These are phyloP conservation scores for Vanrija sp. DNA, from an alignment of 1,284 basidiomycete species.

Conservation along the genomic window DNA sequence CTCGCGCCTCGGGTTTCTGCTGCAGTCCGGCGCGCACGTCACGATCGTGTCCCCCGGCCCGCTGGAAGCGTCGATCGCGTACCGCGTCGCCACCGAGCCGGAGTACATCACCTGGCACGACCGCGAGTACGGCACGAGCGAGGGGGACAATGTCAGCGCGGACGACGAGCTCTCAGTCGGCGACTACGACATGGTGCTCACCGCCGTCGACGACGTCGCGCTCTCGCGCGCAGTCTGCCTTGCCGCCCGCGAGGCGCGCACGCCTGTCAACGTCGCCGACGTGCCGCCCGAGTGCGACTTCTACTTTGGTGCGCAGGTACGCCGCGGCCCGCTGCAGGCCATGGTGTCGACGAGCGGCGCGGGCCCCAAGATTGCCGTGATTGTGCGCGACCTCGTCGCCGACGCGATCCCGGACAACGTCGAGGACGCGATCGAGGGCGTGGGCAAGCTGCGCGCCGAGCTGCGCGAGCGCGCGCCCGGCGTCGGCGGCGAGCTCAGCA, in stretches of 20 bases:
- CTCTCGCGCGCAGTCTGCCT: slow-evolving; percentile 66
- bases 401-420: slow-evolving; percentile 65
- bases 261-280: slow-evolving; percentile 95
- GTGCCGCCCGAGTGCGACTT: slow-evolving; percentile 95
- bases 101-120: slow-evolving; percentile 67
- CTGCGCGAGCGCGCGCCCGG: slow-evolving; percentile 52
- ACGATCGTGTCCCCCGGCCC: slow-evolving; percentile 49
- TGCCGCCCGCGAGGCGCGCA: slow-evolving; percentile 63
- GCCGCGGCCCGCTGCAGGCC: slow-evolving; percentile 75
- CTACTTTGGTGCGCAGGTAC: slow-evolving; percentile 93
- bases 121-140: slow-evolving; percentile 56
- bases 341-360: slow-evolving; percentile 81
- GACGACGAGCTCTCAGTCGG: slow-evolving; percentile 33
- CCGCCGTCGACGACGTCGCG: slow-evolving; percentile 82
- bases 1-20: slow-evolving; percentile 52
- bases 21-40: slow-evolving; percentile 49
- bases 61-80: slow-evolving; percentile 52
- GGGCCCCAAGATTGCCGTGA: slow-evolving; percentile 83
- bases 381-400: slow-evolving; percentile 73
- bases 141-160: slow-evolving; percentile 14
- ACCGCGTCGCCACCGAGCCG: slow-evolving; percentile 48
- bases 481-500: slow-evolving; percentile 53
- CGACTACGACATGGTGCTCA: slow-evolving; percentile 83
- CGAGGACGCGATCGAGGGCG: slow-evolving; percentile 74
- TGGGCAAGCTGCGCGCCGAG: slow-evolving; percentile 56